Percentiles rank a stretch among this genome's conserved stretches.
These are phyloP conservation scores for Kodamaea jinghongensis DNA, from an alignment of 805 yeast genomes.

Conservation along the genomic window DNA sequence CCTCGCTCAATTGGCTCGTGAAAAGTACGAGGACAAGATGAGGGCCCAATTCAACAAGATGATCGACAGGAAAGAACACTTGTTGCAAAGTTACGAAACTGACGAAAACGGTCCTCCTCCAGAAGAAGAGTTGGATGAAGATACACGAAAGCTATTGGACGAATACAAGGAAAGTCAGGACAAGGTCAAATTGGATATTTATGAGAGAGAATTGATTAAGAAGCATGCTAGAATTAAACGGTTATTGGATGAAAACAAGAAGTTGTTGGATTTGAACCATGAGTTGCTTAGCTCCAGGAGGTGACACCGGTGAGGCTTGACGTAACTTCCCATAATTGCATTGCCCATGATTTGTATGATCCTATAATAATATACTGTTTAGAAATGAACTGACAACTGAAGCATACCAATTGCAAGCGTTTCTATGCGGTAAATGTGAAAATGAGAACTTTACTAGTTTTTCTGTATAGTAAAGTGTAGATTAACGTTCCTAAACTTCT, in stretches of 20 bases:
- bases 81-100: conserved; percentile 7
- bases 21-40: conserved; percentile 17
- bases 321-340: too few species aligned
- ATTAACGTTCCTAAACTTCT: too few species aligned
- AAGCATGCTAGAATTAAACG: conserved; percentile 21
- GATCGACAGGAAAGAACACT: conserved; percentile 3
- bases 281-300: conserved; percentile 14
- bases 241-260: conserved; percentile 26
- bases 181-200: conserved; percentile 15
- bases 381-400: too few species aligned
- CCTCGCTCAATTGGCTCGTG: conserved; percentile 20
- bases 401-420: too few species aligned
- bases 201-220: conserved; percentile 22
- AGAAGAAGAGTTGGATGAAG: conserved; percentile 11
- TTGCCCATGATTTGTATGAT: too few species aligned
- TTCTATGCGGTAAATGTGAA: too few species aligned
- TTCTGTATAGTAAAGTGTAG: too few species aligned
- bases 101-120: conserved; percentile 7
- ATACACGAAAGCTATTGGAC: conserved; percentile 12
- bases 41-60: conserved; percentile 6
- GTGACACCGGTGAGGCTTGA: too few species aligned
- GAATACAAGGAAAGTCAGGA: conserved; percentile 16
- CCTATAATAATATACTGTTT: too few species aligned
- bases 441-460: too few species aligned
- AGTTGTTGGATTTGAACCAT: conserved; percentile 31